phyloP scores from a whole-genome alignment of 768 basidiomycete species.

The Hericium coralloides region DNA sequence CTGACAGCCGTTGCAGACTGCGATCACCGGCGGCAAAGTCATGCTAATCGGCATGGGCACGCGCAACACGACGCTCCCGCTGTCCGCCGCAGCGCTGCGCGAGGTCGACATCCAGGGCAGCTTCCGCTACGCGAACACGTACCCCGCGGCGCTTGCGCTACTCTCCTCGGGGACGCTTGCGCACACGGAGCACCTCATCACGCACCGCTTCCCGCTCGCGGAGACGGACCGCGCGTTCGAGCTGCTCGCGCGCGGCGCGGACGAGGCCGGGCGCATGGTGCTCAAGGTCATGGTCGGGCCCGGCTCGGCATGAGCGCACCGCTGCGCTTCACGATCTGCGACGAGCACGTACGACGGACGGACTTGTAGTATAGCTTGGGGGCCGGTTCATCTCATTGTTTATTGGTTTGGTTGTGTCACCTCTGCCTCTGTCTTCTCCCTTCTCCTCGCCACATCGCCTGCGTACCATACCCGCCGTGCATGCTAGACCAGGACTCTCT shows the following conservation, averaged over 20 bases:
- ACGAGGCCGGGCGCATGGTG: conserved; percentile 73
- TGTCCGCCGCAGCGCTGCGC: conserved; percentile 71
- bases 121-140: conserved; percentile 88
- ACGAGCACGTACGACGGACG: background rate
- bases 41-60: conserved; percentile 97
- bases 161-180: conserved; percentile 51
- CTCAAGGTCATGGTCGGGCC: conserved; percentile 81
- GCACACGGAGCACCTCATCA: conserved; percentile 66
- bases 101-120: conserved; percentile 92
- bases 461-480: background rate
- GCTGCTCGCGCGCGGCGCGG: conserved; percentile 65
- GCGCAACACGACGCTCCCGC: conserved; percentile 71
- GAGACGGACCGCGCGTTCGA: conserved; percentile 74
- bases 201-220: conserved; percentile 62
- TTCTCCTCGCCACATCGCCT: background rate
- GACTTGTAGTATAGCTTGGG: background rate
- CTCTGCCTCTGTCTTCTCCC: background rate
- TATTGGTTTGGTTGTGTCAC: background rate
- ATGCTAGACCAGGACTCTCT: background rate
- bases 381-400: background rate
- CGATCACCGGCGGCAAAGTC: conserved; percentile 79
- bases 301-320: background rate
- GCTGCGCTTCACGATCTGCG: background rate
- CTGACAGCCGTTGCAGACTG: conserved; percentile 42
- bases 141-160: conserved; percentile 75